Evolutionary conservation across 2,329 filamentous ascomycete genomes (phyloP).

Genomic region (Cryphonectria parasitica): DNA sequence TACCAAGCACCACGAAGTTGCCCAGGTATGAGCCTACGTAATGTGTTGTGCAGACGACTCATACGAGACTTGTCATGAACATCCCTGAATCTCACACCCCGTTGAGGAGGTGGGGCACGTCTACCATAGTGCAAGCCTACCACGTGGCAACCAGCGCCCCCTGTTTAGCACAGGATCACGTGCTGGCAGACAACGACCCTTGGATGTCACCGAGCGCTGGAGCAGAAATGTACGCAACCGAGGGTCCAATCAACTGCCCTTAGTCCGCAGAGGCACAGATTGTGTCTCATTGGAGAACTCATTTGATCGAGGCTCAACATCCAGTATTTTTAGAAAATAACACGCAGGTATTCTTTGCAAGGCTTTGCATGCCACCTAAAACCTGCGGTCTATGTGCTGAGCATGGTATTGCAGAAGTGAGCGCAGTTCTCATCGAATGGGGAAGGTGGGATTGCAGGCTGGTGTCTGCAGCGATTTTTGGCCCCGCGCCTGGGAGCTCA

Average conservation of each 20-base stretch:
- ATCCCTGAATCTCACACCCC: neutral
- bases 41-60: neutral
- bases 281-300: neutral
- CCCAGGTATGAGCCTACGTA: neutral
- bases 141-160: neutral
- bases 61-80: neutral
- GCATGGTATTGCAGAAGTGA: neutral
- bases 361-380: neutral
- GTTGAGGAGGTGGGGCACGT: neutral
- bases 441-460: slow-evolving; percentile 2
- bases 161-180: neutral
- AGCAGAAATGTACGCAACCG: too few relatives aligned
- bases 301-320: neutral
- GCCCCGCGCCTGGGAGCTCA: neutral
- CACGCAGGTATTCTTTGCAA: neutral
- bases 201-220: neutral
- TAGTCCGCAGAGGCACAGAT: neutral
- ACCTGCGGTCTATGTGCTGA: neutral
- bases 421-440: neutral
- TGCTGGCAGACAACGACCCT: neutral
- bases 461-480: neutral
- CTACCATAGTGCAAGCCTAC: neutral
- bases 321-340: neutral
- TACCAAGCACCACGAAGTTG: neutral
- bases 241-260: neutral